Evolutionary conservation across 352 stramenopile species (phyloP).

Genomic region (Globisporangium paroecandrum): DNA sequence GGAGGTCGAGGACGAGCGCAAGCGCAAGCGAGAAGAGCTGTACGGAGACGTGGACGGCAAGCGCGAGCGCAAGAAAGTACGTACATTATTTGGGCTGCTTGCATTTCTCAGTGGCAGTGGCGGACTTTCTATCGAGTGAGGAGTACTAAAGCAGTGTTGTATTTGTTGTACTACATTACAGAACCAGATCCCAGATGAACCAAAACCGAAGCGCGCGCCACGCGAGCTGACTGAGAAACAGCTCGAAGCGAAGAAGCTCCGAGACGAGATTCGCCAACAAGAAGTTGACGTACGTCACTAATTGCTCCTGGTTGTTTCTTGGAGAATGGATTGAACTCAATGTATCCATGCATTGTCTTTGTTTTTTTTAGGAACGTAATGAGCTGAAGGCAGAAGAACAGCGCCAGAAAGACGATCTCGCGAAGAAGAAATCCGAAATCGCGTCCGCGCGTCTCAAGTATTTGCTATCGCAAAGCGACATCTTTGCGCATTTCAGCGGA

Average conservation of each 20-base stretch:
- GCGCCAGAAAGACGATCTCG: constrained; percentile 76
- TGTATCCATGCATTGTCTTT: neutral
- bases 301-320: neutral
- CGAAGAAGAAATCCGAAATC: constrained; percentile 75
- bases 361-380: constrained; percentile 39
- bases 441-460: constrained; percentile 90
- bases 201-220: constrained; percentile 30
- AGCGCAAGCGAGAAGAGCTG: constrained; percentile 71
- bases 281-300: constrained; percentile 30
- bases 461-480: constrained; percentile 95
- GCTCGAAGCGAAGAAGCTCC: constrained; percentile 56
- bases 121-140: constrained; percentile 4
- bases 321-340: neutral
- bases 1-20: constrained; percentile 66
- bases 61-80: constrained; percentile 72
- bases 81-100: neutral
- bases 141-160: neutral
- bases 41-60: constrained; percentile 73
- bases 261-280: constrained; percentile 75
- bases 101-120: neutral
- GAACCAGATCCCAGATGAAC: constrained; percentile 36
- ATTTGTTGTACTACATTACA: constrained; percentile 4
- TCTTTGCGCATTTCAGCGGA: constrained; percentile 97
- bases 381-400: constrained; percentile 73
- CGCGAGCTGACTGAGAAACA: constrained; percentile 68